Evolutionary conservation across 2,329 filamentous ascomycete species (phyloP).

Genomic region (Sclerotinia glacialis): DNA sequence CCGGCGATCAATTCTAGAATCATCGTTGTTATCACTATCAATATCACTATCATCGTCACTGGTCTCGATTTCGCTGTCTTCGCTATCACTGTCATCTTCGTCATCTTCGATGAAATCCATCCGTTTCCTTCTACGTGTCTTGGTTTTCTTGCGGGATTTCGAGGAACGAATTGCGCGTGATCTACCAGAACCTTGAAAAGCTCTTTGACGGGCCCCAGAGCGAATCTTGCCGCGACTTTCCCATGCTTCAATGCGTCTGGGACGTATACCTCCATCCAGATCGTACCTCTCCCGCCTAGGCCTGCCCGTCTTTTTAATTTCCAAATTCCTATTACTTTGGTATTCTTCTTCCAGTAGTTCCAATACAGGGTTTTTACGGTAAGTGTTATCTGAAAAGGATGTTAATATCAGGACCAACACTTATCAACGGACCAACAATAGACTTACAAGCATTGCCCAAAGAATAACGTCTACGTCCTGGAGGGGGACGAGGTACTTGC

Average conservation of each 20-base stretch:
- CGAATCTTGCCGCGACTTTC: background rate
- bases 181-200: background rate
- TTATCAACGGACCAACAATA: background rate
- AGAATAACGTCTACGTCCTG: background rate
- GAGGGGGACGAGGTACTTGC: background rate
- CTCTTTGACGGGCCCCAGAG: background rate
- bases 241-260: background rate
- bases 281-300: background rate
- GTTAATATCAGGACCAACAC: background rate
- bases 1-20: background rate
- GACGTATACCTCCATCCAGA: background rate
- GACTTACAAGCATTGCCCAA: background rate
- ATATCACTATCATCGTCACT: background rate
- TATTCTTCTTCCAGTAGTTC: constrained; percentile 14
- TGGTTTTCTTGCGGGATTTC: background rate
- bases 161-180: background rate
- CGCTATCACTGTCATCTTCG: constrained; percentile 8
- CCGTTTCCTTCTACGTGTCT: background rate
- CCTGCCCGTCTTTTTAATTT: background rate
- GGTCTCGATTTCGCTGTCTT: background rate
- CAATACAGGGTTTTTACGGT: background rate
- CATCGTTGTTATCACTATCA: background rate
- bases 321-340: background rate
- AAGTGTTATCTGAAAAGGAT: background rate
- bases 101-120: background rate